Evolutionary conservation across 257 asterid genomes (phyloP).

Genomic region (Solanum corneliomulleri): DNA sequence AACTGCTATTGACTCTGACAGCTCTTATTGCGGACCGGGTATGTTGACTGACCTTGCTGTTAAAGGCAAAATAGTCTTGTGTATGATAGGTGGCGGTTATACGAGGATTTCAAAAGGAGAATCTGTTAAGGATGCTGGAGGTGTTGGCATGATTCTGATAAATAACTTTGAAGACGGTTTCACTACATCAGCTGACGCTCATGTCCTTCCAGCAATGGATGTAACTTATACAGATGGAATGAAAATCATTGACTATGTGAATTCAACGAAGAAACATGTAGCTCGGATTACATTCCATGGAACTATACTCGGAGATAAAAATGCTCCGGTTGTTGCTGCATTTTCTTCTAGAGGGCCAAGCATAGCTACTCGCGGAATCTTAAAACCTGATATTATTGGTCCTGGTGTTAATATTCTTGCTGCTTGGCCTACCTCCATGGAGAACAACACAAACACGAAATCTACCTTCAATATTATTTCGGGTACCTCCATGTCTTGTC

Average conservation of each 20-base stretch:
- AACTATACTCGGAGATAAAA: constrained; percentile 22
- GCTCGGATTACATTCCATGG: constrained; percentile 27
- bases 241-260: constrained; percentile 11
- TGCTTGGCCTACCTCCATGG: constrained; percentile 33
- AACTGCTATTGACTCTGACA: background rate
- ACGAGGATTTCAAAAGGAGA: constrained; percentile 9
- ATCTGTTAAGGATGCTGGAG: constrained; percentile 29
- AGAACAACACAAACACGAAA: constrained; percentile 6
- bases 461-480: constrained; percentile 32
- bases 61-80: constrained; percentile 36
- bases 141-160: constrained; percentile 35
- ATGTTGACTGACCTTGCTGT: constrained; percentile 5
- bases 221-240: constrained; percentile 5
- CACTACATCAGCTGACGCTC: constrained; percentile 13
- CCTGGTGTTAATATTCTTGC: constrained; percentile 50
- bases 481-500: constrained; percentile 48
- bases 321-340: constrained; percentile 30
- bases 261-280: constrained; percentile 5
- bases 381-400: constrained; percentile 55
- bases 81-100: constrained; percentile 6
- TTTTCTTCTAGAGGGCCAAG: constrained; percentile 55
- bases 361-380: constrained; percentile 19
- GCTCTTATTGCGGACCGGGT: constrained; percentile 5
- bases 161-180: background rate
- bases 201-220: constrained; percentile 20